These are phyloP conservation scores for Fusarium transvaalense DNA, from an alignment of 2,329 filamentous ascomycete species.

Conservation along the genomic window DNA sequence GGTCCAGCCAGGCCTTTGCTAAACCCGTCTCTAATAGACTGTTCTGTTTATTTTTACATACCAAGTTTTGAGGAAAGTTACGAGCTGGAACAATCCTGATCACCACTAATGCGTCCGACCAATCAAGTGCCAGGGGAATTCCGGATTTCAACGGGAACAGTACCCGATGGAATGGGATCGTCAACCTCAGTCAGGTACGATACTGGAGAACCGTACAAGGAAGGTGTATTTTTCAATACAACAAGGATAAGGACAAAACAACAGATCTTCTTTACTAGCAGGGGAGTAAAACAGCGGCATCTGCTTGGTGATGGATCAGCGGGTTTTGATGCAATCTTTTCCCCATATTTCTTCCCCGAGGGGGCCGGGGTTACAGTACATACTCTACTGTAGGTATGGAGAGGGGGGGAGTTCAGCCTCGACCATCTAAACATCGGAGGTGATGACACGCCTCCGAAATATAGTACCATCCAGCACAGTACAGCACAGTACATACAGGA, in stretches of 20 bases:
- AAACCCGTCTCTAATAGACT: not conserved
- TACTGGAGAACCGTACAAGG: not conserved
- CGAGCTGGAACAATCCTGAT: not conserved
- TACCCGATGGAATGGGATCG: constrained; percentile 15
- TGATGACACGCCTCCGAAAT: not conserved
- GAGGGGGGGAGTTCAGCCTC: not conserved
- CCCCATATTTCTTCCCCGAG: not conserved
- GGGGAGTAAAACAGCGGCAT: not conserved
- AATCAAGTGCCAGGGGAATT: no score
- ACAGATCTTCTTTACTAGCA: not conserved
- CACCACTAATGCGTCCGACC: constrained; percentile 6
- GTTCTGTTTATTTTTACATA: constrained; percentile 11
- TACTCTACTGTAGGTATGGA: no score
- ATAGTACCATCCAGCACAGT: not conserved
- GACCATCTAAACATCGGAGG: not conserved
- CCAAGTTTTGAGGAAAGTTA: not conserved
- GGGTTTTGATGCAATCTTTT: not conserved
- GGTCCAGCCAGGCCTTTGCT: no score
- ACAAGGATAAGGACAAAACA: not conserved
- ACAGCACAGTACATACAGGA: not conserved
- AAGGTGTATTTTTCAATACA: not conserved
- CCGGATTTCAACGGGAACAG: not conserved
- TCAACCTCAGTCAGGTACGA: no score
- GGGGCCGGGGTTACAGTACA: not conserved
- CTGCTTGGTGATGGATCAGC: not conserved